Evolutionary conservation across 1,284 basidiomycete genomes (phyloP), one percentile per base, ranked within the genome.

Genomic region (Peniophora sp.): DNA sequence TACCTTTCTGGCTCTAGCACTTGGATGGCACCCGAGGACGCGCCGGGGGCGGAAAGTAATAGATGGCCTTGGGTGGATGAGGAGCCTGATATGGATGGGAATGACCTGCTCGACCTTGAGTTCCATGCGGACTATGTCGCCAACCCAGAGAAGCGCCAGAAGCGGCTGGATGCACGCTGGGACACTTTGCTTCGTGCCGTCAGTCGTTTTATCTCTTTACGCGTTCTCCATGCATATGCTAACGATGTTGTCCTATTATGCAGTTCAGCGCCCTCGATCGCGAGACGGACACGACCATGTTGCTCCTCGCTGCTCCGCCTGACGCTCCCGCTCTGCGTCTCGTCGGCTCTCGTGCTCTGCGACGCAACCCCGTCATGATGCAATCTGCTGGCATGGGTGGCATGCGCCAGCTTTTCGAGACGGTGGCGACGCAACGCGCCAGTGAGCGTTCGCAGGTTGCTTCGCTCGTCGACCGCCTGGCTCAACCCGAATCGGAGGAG

Each of bases 251-350:
- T 60, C 25, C 56, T 48, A 38, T 51, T 41, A 52, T 49, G 25
- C 59, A 89, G 86, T 84, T 90, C 74, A 83, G 86, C 66, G 74
- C 75, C 24, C 68, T 90, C 17, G 87, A 90, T 66, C 74, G 85
- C 47, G 84, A 89, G 65, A 90, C 87, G 3, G 88, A 89, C 58
- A 72, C 85, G 14, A 89, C 84, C 0, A 74, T 89, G 68, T 64
- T 89, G 24, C 65, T 90, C 0, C 69, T 90, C 20, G 85, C 86
- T 2, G 76, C 85, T 0, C 88, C 86, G 0, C 79, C 85, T 0
- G 83, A 89, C 60, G 73, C 79, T 10, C 79, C 73, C 16, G 83
- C 81, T 56, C 61, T 86, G 2, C 77, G 85, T 55, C 63, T 75
- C 2, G 63, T 87, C 25, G 77, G 76, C 1, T 89, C 86, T 10